Evolutionary conservation across 2,329 filamentous ascomycete genomes (phyloP).

Genomic region (Plectosphaerella sp.): DNA sequence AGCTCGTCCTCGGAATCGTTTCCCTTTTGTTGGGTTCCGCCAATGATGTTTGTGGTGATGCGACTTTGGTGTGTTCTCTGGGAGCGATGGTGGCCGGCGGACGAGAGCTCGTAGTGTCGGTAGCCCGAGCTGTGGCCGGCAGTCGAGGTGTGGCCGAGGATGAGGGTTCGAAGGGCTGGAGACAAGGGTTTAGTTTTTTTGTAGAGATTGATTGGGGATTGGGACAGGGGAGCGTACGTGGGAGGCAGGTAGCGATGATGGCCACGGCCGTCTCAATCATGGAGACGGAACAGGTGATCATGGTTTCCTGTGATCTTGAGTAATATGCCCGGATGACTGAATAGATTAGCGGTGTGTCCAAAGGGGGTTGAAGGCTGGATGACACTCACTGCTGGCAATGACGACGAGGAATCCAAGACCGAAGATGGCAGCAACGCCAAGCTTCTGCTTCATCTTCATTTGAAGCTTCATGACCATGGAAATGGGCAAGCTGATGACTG

Average conservation of each 20-base stretch:
- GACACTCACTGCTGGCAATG: slow-evolving; percentile 20
- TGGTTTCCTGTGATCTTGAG: slow-evolving; percentile 25
- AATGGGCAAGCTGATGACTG: slow-evolving; percentile 26
- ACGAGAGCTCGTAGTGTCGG: slow-evolving; percentile 7
- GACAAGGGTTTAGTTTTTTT: not conserved
- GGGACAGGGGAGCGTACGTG: slow-evolving; percentile 14
- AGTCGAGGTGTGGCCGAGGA: slow-evolving; percentile 7
- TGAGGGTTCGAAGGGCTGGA: slow-evolving; percentile 5
- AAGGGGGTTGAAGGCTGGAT: fast-evolving
- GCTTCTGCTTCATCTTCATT: slow-evolving; percentile 25
- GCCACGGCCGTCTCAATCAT: slow-evolving; percentile 33
- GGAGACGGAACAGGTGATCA: slow-evolving; percentile 31
- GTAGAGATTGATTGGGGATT: too few relatives aligned
- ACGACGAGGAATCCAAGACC: slow-evolving; percentile 24
- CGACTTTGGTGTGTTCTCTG: slow-evolving; percentile 6
- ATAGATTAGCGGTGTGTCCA: not conserved
- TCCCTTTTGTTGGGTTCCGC: slow-evolving; percentile 4
- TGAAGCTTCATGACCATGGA: slow-evolving; percentile 28
- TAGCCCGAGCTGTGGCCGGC: slow-evolving; percentile 5
- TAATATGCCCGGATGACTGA: slow-evolving; percentile 27
- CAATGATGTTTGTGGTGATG: slow-evolving; percentile 7
- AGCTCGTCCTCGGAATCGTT: slow-evolving; percentile 9
- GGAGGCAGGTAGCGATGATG: slow-evolving; percentile 33
- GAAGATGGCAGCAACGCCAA: slow-evolving; percentile 24
- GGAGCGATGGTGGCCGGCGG: slow-evolving; percentile 1